phyloP scores from a whole-genome alignment of 495 filamentous ascomycete genomes.

The Aspergillus coremiiformis region DNA sequence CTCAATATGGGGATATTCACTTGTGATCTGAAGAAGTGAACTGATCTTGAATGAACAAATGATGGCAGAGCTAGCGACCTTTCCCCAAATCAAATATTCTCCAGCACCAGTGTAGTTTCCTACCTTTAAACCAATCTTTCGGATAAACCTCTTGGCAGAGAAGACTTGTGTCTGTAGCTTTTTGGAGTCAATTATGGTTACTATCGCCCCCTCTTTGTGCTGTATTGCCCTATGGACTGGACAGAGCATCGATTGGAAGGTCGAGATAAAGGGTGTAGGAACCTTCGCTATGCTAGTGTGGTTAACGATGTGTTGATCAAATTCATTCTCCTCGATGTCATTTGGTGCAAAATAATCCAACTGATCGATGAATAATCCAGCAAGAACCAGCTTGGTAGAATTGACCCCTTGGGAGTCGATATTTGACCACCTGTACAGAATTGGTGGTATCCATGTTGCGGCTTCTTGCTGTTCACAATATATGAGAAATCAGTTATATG shows the following conservation, averaged over 20 bases:
- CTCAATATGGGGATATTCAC: constrained; percentile 12
- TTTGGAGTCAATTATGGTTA: constrained; percentile 26
- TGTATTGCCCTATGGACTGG: constrained; percentile 30
- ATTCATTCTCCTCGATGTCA: constrained; percentile 10
- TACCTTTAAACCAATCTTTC: constrained; percentile 11
- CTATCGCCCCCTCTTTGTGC: constrained; percentile 17
- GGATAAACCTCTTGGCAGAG: constrained; percentile 19
- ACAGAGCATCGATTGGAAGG: constrained; percentile 15
- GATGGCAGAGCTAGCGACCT: constrained; percentile 20
- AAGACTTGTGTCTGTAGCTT: constrained; percentile 20
- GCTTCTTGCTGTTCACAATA: background rate
- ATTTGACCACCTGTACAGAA: constrained; percentile 34
- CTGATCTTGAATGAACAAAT: constrained; percentile 19
- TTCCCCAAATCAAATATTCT: constrained; percentile 32
- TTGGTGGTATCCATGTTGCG: constrained; percentile 12
- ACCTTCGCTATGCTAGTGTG: constrained; percentile 19
- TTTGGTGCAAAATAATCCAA: constrained; percentile 9
- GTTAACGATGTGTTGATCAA: constrained; percentile 14
- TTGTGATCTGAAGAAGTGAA: constrained; percentile 14
- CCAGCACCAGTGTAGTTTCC: constrained; percentile 22
- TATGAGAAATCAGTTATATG: background rate
- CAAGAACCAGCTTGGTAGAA: constrained; percentile 9
- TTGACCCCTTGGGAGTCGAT: constrained; percentile 29
- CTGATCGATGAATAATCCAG: constrained; percentile 20
- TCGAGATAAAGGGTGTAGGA: constrained; percentile 31